Evolutionary conservation across 2,329 filamentous ascomycete genomes (phyloP).

Genomic region (Leptodontidium sp.): DNA sequence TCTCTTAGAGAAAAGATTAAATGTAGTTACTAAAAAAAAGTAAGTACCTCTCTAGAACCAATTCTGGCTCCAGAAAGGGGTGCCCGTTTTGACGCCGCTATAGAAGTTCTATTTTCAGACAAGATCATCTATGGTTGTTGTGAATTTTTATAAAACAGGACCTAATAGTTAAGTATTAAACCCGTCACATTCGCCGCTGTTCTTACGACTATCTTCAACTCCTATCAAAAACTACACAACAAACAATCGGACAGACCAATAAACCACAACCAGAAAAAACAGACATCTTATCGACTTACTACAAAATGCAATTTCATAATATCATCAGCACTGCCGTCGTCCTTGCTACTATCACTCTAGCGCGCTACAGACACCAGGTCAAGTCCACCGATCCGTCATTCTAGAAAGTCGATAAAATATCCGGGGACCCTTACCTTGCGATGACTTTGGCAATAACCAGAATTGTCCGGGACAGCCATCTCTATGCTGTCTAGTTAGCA

Average conservation of each 20-base stretch:
- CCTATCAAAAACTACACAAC: neutral
- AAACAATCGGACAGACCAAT: too few species aligned
- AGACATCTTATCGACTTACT: neutral
- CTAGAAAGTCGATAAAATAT: neutral
- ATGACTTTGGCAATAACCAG: neutral
- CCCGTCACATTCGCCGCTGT: neutral
- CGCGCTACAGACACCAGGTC: neutral
- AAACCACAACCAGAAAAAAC: too few species aligned
- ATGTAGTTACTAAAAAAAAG: neutral
- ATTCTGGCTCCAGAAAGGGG: neutral
- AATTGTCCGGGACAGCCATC: neutral
- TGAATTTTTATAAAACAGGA: slow-evolving; percentile 1
- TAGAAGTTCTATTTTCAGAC: neutral
- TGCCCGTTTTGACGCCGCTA: neutral
- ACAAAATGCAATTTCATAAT: neutral
- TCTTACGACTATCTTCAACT: neutral
- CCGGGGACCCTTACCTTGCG: neutral
- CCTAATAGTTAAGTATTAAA: slow-evolving; percentile 1
- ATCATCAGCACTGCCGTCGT: neutral
- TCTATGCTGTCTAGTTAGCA: neutral
- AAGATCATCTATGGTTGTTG: neutral
- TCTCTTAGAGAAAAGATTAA: slow-evolving; percentile 1
- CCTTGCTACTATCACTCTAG: neutral
- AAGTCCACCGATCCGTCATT: neutral
- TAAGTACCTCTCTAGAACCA: neutral